Evolutionary conservation across 331 rosid species (phyloP).

Genomic region (Spiraea crenata): DNA sequence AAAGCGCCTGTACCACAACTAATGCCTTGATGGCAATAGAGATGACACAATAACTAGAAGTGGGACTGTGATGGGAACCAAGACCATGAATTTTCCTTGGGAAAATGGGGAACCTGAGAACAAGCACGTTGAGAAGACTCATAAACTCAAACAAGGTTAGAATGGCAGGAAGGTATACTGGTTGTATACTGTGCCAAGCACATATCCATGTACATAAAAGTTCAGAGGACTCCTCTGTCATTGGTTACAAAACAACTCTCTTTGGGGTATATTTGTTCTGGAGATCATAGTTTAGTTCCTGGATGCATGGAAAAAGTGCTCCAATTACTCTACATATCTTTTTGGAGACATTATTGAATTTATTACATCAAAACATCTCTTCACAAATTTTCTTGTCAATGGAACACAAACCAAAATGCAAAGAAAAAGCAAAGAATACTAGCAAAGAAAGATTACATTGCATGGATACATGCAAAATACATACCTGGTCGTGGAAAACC

Average conservation of each 20-base stretch:
- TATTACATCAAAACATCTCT: background rate
- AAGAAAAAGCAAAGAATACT: background rate
- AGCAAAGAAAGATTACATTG: background rate
- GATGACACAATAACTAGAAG: constrained; percentile 5
- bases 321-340: background rate
- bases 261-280: background rate
- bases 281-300: background rate
- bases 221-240: background rate
- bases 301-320: background rate
- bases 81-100: background rate
- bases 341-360: background rate
- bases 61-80: constrained; percentile 1
- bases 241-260: background rate
- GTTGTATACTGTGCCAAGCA: background rate
- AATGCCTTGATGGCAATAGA: background rate
- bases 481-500: constrained; percentile 82
- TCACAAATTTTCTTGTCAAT: background rate
- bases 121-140: background rate
- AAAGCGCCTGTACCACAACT: background rate
- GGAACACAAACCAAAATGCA: background rate
- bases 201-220: background rate
- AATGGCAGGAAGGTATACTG: background rate
- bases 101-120: background rate
- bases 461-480: background rate
- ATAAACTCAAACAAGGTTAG: background rate